A percentile compares a stretch with the other conserved stretches of the same genome.
These are phyloP conservation scores for Primulina tabacum DNA, from an alignment of 257 asterid species.

Conservation along the genomic window DNA sequence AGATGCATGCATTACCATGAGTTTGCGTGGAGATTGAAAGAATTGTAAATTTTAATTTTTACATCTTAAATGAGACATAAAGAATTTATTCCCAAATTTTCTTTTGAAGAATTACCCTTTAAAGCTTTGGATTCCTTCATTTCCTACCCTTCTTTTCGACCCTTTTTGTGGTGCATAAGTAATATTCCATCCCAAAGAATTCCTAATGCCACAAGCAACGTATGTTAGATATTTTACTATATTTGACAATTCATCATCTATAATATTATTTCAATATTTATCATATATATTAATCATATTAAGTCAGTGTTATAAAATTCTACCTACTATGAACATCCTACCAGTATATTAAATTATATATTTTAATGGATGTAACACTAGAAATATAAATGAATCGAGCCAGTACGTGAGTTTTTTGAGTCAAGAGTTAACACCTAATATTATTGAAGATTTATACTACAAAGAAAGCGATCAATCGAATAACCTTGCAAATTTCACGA, in stretches of 20 bases:
- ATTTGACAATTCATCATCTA: neutral
- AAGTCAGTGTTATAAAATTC: neutral
- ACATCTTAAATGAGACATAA: neutral
- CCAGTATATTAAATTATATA: too few species aligned
- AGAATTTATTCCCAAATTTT: slow-evolving; percentile 41
- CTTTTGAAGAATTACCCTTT: slow-evolving; percentile 26
- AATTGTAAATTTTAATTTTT: slow-evolving; percentile 27
- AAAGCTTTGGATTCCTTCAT: slow-evolving; percentile 45
- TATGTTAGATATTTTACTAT: too few species aligned
- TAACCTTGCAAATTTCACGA: too few species aligned
- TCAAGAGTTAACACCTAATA: too few species aligned
- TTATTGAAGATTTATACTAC: too few species aligned
- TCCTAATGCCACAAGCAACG: neutral
- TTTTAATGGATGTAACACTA: too few species aligned
- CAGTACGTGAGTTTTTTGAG: too few species aligned
- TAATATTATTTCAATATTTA: too few species aligned
- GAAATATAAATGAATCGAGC: too few species aligned
- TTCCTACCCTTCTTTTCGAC: slow-evolving; percentile 22
- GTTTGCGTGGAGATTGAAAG: slow-evolving; percentile 11
- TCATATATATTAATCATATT: too few species aligned
- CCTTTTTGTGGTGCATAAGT: slow-evolving; percentile 12
- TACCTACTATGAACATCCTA: too few species aligned
- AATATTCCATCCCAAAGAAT: slow-evolving; percentile 15
- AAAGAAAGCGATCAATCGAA: neutral
- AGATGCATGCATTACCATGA: neutral